A percentile compares a stretch with the other conserved stretches of the same genome.
phyloP scores from a whole-genome alignment of 169 alveolate genomes.

The Neospora caninum region DNA sequence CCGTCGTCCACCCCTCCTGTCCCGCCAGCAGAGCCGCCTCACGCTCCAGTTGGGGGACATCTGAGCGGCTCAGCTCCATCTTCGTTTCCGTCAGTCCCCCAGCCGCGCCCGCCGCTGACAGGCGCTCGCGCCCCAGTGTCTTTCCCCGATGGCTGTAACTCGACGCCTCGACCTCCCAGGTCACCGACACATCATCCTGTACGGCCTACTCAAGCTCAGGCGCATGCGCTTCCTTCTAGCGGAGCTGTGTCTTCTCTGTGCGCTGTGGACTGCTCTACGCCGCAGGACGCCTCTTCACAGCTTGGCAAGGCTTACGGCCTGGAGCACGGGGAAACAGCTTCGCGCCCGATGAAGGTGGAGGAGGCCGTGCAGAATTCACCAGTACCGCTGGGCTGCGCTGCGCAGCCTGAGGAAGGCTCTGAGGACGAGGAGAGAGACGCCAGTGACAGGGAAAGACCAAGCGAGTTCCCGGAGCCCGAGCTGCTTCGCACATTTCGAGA shows the following conservation, averaged over 20 bases:
- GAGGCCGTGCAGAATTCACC: background rate
- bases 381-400: background rate
- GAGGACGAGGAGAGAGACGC: background rate
- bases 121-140: background rate
- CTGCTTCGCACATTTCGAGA: constrained; percentile 25
- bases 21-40: background rate
- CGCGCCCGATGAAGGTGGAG: background rate
- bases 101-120: background rate
- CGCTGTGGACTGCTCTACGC: background rate
- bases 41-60: background rate
- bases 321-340: background rate
- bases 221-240: background rate
- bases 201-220: background rate
- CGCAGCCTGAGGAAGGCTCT: background rate
- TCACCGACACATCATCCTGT: background rate
- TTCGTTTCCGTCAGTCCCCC: background rate
- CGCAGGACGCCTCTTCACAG: background rate
- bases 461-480: background rate
- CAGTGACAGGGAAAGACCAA: background rate
- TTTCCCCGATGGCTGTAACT: background rate
- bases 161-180: background rate
- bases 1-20: background rate
- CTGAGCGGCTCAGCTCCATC: background rate
- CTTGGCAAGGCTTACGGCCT: background rate
- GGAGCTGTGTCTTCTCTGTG: background rate